Evolutionary conservation across 1,139 yeast species (phyloP), one percentile per base, ranked within the genome.

Genomic region (Yamadazyma triangularis): DNA sequence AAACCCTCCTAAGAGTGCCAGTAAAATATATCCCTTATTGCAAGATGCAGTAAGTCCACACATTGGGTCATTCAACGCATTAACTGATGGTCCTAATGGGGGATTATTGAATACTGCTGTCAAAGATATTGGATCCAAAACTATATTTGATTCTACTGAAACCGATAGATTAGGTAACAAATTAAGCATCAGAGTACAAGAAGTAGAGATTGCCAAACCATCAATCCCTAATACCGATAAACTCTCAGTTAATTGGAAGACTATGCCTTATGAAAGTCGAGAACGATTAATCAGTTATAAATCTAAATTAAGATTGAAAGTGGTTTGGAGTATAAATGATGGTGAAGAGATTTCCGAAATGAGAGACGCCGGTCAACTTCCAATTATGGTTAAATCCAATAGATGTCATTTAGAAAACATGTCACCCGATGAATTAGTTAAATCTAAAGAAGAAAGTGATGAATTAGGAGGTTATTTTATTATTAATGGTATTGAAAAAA

Each of bases 401-500:
- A 73, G 95, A 60, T 91, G 99, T 58, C 96, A 91, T 56, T 69
- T 91, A 43, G 84, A 86, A 51, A 80, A 79, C 35, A 53, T 87
- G 58, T 73, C 93, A 1, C 97, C 98, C 13, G 70, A 76, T 24
- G 86, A 88, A 47, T 67, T 93, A 44, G 93, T 91, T 11, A 62
- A 71, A 15, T 71, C 68, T 36, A 82, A 82, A 53, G 99, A 91
- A 61, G 98, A 93, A 58, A 74, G 88, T 26, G 98, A 93, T 56
- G 99, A 91, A 57, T 65, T 88, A 40, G 98, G 99, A 40, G 99
- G 98, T 22, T 91, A 91, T 58, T 91, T 93, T 56, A 77, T 91
- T 45, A 91, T 91, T 37, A 91, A 91, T 55, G 99, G 98, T 68
- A 88, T 89, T 47, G 99, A 91, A 59, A 93, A 91, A 61, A 70